Conservation (phyloP, 306 rosid species). For the Cucurbita ficifolia region DNA sequence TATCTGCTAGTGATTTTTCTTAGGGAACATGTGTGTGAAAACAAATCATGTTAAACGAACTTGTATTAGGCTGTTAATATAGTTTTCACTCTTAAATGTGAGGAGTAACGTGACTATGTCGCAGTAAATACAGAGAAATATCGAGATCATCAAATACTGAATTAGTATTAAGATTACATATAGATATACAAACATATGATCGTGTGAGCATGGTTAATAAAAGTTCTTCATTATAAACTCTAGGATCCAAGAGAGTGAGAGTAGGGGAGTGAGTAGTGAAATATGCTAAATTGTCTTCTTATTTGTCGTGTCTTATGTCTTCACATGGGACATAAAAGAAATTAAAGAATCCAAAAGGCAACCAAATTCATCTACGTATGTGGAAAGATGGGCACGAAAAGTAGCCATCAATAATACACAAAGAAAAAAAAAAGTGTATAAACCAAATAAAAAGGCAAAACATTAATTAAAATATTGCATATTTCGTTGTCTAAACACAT, state of each 20-base stretch:
- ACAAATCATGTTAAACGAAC: no score
- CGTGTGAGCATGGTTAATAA: no score
- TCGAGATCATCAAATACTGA: no score
- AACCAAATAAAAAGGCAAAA: slow-evolving; percentile 7
- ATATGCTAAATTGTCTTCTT: slow-evolving; percentile 10
- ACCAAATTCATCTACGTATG: slow-evolving; percentile 9
- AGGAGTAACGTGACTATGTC: no score
- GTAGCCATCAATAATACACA: slow-evolving; percentile 22
- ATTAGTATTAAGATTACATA: no score
- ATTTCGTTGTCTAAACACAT: slow-evolving; percentile 24
- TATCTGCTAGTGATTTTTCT: no score
- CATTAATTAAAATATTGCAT: slow-evolving; percentile 17
- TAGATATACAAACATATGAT: no score
- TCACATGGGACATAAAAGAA: slow-evolving; percentile 16
- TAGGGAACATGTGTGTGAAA: no score
- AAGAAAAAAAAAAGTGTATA: slow-evolving; percentile 12
- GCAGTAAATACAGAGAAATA: no score
- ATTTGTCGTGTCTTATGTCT: slow-evolving; percentile 25
- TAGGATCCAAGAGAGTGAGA: background rate
- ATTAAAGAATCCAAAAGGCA: slow-evolving; percentile 8
- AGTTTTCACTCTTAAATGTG: no score
- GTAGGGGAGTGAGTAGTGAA: background rate
- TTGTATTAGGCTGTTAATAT: no score
- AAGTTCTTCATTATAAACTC: background rate
- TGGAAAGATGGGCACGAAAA: slow-evolving; percentile 20